Conservation (phyloP, 129 eudicot genomes). For the Lonicera japonica region DNA sequence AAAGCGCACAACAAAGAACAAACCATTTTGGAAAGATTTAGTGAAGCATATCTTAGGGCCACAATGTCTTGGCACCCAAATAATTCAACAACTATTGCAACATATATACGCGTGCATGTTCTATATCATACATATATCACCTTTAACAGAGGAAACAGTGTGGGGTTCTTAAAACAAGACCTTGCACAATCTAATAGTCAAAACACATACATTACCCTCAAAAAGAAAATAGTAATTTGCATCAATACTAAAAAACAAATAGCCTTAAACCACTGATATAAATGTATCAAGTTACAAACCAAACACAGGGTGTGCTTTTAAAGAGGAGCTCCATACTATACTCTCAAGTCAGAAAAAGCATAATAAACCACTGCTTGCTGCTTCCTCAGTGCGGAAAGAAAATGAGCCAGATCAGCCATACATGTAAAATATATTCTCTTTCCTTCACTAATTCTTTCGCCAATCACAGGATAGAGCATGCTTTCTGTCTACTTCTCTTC, state of each 20-base stretch:
- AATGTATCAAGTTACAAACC: slow-evolving; percentile 7
- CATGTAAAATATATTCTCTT: background rate
- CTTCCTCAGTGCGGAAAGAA: background rate
- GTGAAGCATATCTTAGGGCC: background rate
- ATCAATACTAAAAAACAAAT: background rate
- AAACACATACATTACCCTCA: background rate
- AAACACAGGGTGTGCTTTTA: slow-evolving; percentile 1
- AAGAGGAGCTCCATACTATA: slow-evolving; percentile 7
- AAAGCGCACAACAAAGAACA: background rate
- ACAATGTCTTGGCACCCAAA: background rate
- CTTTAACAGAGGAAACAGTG: background rate
- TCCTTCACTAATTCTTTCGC: background rate
- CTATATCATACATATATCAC: background rate
- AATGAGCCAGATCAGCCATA: background rate
- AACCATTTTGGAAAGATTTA: background rate
- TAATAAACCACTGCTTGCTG: slow-evolving; percentile 1
- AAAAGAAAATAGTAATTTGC: background rate
- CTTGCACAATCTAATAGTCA: background rate
- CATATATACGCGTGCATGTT: background rate
- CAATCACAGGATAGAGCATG: slow-evolving; percentile 44
- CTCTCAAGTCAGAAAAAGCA: background rate
- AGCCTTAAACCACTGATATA: slow-evolving; percentile 5
- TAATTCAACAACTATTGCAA: background rate
- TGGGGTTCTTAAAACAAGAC: background rate
- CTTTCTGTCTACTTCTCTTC: slow-evolving; percentile 73